Percentiles rank a stretch among this genome's conserved stretches.
Evolutionary conservation across 495 filamentous ascomycete genomes (phyloP).

Genomic region (Talaromyces ruber): DNA sequence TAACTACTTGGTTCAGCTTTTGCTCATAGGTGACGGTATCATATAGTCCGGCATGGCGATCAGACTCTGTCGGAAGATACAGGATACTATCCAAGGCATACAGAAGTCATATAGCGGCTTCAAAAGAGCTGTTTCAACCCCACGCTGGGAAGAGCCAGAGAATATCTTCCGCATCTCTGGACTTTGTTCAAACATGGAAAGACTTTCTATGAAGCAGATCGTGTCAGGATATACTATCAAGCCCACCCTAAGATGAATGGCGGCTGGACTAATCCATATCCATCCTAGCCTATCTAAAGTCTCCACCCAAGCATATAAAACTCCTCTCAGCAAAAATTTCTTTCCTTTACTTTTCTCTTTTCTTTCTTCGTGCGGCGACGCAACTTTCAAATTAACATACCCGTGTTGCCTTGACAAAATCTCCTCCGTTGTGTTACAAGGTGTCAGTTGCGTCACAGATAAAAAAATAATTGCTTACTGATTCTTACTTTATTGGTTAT

Average conservation of each 20-base stretch:
- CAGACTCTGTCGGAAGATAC: constrained; percentile 63
- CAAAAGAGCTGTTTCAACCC: not conserved
- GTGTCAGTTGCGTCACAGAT: constrained; percentile 57
- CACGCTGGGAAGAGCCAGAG: not conserved
- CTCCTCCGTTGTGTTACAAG: constrained; percentile 32
- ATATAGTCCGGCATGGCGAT: constrained; percentile 70
- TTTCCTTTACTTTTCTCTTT: constrained; percentile 8
- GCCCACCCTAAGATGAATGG: not conserved
- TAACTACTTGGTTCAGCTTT: constrained; percentile 19
- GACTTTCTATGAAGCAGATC: not conserved
- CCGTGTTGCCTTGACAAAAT: constrained; percentile 47
- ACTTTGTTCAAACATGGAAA: not conserved
- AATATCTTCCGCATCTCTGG: not conserved
- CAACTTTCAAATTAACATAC: constrained; percentile 32
- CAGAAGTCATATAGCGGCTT: not conserved
- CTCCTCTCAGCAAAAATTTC: not conserved
- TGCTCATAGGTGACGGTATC: constrained; percentile 73
- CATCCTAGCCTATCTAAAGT: not conserved
- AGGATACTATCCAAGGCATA: constrained; percentile 54
- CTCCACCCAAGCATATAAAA: not conserved
- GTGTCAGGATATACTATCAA: too few relatives aligned
- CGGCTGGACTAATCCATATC: not conserved
- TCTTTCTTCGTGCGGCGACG: constrained; percentile 54
- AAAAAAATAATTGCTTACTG: constrained; percentile 49
- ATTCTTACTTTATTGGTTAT: constrained; percentile 44